Evolutionary conservation across 2,329 filamentous ascomycete genomes (phyloP).

Genomic region (Sporothrix pallida): DNA sequence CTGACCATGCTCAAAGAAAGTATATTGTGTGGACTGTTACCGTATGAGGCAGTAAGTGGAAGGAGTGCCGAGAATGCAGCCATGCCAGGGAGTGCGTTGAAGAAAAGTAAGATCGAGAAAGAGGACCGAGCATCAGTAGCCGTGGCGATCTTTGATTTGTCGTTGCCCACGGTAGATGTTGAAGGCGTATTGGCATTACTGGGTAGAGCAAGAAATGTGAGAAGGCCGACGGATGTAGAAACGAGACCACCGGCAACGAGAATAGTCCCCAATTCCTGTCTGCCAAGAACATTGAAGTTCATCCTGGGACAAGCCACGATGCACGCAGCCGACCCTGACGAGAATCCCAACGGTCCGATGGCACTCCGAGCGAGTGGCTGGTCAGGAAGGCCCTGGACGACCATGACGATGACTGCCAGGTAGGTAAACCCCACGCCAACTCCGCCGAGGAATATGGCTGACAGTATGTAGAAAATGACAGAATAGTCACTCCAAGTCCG

Average conservation of each 20-base stretch:
- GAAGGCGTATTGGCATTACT: not conserved
- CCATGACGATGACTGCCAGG: conserved; percentile 23
- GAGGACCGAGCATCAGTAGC: not conserved
- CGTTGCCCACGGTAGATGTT: not conserved
- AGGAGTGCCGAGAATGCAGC: not conserved
- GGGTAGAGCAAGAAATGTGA: not conserved
- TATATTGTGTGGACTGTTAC: not conserved
- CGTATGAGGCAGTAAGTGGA: not conserved
- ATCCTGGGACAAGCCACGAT: not conserved
- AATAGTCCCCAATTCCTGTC: not conserved
- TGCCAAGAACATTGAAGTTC: not conserved
- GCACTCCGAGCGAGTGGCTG: conserved; percentile 8
- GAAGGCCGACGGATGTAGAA: not conserved
- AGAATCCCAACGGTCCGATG: conserved; percentile 16
- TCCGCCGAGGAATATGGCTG: not conserved
- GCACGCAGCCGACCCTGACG: conserved; percentile 15
- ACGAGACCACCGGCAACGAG: not conserved
- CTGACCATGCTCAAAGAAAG: not conserved
- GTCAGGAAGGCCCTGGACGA: conserved; percentile 6
- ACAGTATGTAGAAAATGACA: not conserved
- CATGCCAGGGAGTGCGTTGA: not conserved
- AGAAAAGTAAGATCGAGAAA: not conserved
- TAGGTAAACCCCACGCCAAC: not conserved
- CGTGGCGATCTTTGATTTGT: not conserved
- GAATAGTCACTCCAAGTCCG: not conserved